Conservation (phyloP, 108 stramenopile species). For the Seminavis robusta region DNA sequence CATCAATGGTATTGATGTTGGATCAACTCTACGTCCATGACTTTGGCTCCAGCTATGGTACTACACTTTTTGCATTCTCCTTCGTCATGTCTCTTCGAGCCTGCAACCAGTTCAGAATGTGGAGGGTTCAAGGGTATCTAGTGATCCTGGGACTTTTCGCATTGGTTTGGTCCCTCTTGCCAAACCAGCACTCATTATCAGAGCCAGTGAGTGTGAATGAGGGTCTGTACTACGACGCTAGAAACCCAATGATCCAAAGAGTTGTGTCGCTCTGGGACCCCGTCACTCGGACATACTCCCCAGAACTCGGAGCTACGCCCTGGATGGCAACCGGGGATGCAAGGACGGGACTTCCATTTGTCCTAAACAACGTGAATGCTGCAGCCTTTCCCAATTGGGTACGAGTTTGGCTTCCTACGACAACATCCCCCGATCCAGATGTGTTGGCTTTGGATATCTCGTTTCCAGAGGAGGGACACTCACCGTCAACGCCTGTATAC, state of each 20-base stretch:
- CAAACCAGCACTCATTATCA: neutral
- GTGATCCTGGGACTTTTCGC: too few species aligned
- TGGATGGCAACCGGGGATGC: conserved; percentile 83
- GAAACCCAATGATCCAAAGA: conserved; percentile 40
- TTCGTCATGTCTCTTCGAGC: conserved; percentile 31
- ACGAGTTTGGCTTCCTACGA: conserved; percentile 15
- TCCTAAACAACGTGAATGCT: conserved; percentile 38
- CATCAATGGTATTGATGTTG: conserved; percentile 59
- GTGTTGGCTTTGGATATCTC: conserved; percentile 76
- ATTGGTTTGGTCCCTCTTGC: conserved; percentile 10
- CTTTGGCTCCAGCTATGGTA: conserved; percentile 50
- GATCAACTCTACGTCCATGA: conserved; percentile 70
- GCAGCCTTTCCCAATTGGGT: neutral
- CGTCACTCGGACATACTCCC: conserved; percentile 39
- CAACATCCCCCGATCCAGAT: conserved; percentile 47
- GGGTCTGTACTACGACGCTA: conserved; percentile 64
- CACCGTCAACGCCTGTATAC: conserved; percentile 66
- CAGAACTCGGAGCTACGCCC: conserved; percentile 53
- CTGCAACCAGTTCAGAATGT: too few species aligned
- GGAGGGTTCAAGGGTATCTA: too few species aligned
- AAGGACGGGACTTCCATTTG: conserved; percentile 79
- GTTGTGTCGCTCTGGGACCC: conserved; percentile 58
- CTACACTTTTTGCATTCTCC: conserved; percentile 25
- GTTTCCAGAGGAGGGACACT: conserved; percentile 60
- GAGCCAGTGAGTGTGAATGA: conserved; percentile 34